A percentile compares a stretch with the other conserved stretches of the same genome.
Evolutionary conservation across 116 monocot species (phyloP).

Genomic region (Trichopus zeylanicus): DNA sequence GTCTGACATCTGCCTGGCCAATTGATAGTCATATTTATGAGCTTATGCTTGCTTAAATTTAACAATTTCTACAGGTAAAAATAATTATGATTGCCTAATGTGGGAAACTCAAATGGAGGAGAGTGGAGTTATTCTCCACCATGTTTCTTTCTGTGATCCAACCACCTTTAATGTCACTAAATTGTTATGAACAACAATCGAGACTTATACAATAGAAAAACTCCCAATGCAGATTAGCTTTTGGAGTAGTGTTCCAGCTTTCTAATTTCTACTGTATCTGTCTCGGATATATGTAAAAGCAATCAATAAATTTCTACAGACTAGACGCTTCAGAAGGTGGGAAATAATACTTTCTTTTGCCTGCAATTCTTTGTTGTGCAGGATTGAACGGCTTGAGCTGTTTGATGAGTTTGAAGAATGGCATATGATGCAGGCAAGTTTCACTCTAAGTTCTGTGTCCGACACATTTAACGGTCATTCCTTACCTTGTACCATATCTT

Average conservation of each 20-base stretch:
- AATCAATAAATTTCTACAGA: background rate
- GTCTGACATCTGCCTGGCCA: no score
- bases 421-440: constrained; percentile 98
- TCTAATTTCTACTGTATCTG: background rate
- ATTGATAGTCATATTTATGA: no score
- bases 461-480: background rate
- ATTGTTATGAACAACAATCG: no score
- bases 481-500: background rate
- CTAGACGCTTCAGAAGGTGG: background rate
- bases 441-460: background rate
- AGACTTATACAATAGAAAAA: background rate
- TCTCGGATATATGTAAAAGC: background rate
- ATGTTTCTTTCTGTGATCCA: no score
- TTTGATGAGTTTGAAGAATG: constrained; percentile 99
- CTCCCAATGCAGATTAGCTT: background rate
- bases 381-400: constrained; percentile 88
- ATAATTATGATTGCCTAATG: no score
- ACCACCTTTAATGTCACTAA: no score
- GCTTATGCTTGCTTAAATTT: no score
- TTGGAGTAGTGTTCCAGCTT: background rate
- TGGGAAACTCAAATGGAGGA: no score
- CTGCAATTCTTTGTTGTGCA: constrained; percentile 22
- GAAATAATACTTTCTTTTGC: background rate
- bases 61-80: no score
- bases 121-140: no score